Evolutionary conservation across 2,329 filamentous ascomycete genomes (phyloP).

Genomic region (Lachnellula suecica): DNA sequence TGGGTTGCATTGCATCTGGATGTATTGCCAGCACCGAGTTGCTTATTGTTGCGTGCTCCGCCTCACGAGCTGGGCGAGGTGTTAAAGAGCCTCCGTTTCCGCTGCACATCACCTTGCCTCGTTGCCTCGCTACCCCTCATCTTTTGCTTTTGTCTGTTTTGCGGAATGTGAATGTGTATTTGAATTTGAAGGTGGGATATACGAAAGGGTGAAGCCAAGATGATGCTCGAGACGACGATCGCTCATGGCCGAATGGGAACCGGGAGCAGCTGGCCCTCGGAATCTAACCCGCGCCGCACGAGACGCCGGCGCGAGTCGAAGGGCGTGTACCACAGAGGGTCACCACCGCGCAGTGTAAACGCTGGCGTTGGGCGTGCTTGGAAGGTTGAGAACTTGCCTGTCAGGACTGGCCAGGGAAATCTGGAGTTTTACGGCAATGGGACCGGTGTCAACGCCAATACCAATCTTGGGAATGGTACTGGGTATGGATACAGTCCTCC

Average conservation of each 20-base stretch:
- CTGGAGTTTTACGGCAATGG: neutral
- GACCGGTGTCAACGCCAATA: conserved; percentile 8
- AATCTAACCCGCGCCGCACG: conserved; percentile 1
- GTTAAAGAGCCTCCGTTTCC: neutral
- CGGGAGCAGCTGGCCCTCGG: neutral
- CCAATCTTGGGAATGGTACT: conserved; percentile 2
- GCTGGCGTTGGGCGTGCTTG: neutral
- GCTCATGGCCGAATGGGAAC: neutral
- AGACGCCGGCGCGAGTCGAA: conserved; percentile 22
- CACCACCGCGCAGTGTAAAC: conserved; percentile 2
- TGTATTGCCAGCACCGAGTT: no score
- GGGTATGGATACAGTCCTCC: conserved; percentile 12
- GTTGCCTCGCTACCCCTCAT: neutral
- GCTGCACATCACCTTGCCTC: neutral
- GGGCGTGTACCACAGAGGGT: no score
- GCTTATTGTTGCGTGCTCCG: no score
- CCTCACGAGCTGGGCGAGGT: no score
- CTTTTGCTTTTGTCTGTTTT: neutral
- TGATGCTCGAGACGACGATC: neutral
- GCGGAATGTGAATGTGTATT: neutral
- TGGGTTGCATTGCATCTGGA: neutral
- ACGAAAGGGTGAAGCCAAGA: neutral
- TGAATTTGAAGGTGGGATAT: neutral
- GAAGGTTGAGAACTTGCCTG: neutral
- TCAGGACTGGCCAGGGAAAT: neutral